Conservation (phyloP, 768 basidiomycete genomes). For the Pulveroboletus sp. region DNA sequence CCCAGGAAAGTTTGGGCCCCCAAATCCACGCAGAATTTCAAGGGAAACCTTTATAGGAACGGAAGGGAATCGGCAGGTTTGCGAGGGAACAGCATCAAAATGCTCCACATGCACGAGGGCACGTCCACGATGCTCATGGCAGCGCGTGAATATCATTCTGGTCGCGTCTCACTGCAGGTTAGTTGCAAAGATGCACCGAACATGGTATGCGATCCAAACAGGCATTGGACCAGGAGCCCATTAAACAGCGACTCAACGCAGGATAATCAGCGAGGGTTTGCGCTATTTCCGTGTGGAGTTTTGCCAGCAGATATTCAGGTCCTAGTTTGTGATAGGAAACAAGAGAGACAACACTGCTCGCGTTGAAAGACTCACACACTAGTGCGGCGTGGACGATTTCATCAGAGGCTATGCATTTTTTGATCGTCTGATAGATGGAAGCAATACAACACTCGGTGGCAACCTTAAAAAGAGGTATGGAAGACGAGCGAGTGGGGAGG, state of each 20-base stretch:
- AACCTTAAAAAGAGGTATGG: not conserved
- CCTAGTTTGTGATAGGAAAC: not conserved
- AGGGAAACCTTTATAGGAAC: slow-evolving; percentile 4
- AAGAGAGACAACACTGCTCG: no score
- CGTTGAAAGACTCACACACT: no score
- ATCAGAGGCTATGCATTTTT: not conserved
- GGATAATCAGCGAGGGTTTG: no score
- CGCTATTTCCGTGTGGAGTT: not conserved
- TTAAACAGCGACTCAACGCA: no score
- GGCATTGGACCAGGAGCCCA: no score
- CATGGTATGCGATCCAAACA: no score
- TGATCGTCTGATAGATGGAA: not conserved
- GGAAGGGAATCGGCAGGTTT: not conserved
- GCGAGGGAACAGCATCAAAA: slow-evolving; percentile 6
- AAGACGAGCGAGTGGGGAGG: not conserved
- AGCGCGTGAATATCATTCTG: not conserved
- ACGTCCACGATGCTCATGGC: slow-evolving; percentile 1
- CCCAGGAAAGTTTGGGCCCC: no score
- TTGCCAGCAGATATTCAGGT: not conserved
- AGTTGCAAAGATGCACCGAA: no score
- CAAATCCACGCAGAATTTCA: not conserved
- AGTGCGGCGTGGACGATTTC: no score
- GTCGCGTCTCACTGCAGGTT: no score
- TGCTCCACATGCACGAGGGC: slow-evolving; percentile 5
- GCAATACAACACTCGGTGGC: not conserved